These are phyloP conservation scores for Larix sibirica DNA, from an alignment of 83 land plant species.

Conservation along the genomic window DNA sequence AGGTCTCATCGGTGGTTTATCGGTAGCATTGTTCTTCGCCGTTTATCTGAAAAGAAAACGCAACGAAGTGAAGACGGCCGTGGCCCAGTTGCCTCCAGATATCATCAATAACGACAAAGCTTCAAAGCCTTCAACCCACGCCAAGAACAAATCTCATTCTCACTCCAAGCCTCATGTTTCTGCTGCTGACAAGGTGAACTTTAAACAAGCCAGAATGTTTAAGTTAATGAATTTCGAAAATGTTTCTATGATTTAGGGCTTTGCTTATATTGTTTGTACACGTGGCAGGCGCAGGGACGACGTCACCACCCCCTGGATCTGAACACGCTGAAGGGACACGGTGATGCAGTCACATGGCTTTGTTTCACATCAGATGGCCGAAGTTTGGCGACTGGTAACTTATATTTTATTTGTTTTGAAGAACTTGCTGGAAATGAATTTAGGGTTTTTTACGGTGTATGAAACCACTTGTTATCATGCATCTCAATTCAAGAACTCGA, in stretches of 20 bases:
- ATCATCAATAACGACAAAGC: neutral
- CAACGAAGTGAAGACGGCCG: neutral
- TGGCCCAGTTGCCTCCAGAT: neutral
- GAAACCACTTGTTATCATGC: no score
- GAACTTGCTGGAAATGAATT: no score
- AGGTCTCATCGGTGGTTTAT: constrained; percentile 45
- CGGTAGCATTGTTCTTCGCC: constrained; percentile 48
- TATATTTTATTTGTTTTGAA: neutral
- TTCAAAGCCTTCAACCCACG: neutral
- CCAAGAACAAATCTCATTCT: neutral
- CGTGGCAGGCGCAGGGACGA: constrained; percentile 62
- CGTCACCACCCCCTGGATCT: constrained; percentile 84
- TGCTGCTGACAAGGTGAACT: constrained; percentile 14
- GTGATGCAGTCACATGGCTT: constrained; percentile 72
- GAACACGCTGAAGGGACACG: constrained; percentile 96
- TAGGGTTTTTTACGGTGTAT: no score
- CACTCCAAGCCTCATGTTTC: neutral
- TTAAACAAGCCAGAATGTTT: no score
- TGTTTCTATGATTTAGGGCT: no score
- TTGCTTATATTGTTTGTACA: neutral
- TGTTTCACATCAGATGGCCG: constrained; percentile 85
- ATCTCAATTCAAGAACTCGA: no score
- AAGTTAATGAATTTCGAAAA: no score
- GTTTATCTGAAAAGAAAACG: constrained; percentile 43
- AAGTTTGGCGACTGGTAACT: constrained; percentile 78